These are phyloP conservation scores for Calendula officinalis DNA, from an alignment of 129 eudicot species.

Conservation along the genomic window DNA sequence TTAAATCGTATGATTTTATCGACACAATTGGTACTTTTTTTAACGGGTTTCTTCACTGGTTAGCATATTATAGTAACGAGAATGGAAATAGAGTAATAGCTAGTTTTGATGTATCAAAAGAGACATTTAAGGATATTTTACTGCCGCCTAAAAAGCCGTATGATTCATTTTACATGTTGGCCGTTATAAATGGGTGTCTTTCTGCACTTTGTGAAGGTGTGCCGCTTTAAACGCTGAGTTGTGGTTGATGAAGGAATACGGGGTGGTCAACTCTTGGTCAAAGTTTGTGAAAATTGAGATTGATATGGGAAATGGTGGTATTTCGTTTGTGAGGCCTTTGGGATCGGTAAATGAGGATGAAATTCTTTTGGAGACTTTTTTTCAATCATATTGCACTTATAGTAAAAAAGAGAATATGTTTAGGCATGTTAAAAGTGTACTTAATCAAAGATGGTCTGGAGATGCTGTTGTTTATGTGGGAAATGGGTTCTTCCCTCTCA, in stretches of 20 bases:
- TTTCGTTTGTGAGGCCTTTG: slow-evolving; percentile 36
- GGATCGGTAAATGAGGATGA: slow-evolving; percentile 30
- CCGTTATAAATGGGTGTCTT: slow-evolving; percentile 29
- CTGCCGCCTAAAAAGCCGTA: slow-evolving; percentile 26
- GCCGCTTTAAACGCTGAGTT: slow-evolving; percentile 18
- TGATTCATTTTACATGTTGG: slow-evolving; percentile 17
- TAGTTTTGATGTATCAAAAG: slow-evolving; percentile 24
- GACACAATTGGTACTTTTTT: slow-evolving; percentile 33
- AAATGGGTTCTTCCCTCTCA: no score
- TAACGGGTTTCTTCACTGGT: slow-evolving; percentile 37
- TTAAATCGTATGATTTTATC: slow-evolving; percentile 27
- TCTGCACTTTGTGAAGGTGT: slow-evolving; percentile 26
- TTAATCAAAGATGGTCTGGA: slow-evolving; percentile 29
- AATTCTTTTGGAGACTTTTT: slow-evolving; percentile 34
- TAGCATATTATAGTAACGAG: slow-evolving; percentile 21
- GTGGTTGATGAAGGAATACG: slow-evolving; percentile 42
- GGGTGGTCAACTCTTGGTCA: slow-evolving; percentile 35
- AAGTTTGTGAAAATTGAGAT: slow-evolving; percentile 27
- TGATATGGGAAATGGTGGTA: slow-evolving; percentile 19
- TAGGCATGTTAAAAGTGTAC: slow-evolving; percentile 14
- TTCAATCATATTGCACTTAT: slow-evolving; percentile 23
- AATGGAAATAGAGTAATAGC: slow-evolving; percentile 23
- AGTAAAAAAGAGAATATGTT: slow-evolving; percentile 23
- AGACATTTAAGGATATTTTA: slow-evolving; percentile 25
- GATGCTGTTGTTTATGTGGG: slow-evolving; percentile 40